phyloP scores from a whole-genome alignment of 2,329 filamentous ascomycete species.

The Triangularia verruculosa region DNA sequence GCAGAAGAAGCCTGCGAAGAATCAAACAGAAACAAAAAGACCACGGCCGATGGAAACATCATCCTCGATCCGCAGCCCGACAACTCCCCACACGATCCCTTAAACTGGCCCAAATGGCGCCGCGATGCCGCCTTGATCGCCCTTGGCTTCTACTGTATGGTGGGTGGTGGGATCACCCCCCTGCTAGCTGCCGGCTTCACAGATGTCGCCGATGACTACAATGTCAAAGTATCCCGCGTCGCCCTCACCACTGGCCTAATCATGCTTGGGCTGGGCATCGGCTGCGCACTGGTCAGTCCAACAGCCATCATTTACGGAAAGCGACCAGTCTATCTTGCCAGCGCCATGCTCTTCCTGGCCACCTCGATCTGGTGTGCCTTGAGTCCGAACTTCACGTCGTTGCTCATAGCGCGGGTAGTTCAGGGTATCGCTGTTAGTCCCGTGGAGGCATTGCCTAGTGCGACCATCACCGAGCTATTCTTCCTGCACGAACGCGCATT shows the following conservation, averaged over 20 bases:
- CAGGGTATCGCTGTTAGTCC: conserved; percentile 86
- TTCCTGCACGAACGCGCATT: conserved; percentile 93
- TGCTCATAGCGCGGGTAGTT: conserved; percentile 79
- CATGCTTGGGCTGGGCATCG: conserved; percentile 89
- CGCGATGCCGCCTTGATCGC: conserved; percentile 76
- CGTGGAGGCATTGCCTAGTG: conserved; percentile 87
- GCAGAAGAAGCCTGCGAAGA: conserved; percentile 40
- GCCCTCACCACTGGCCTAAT: conserved; percentile 87
- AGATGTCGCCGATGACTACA: conserved; percentile 64
- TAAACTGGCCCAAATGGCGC: conserved; percentile 86
- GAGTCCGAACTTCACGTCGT: conserved; percentile 76
- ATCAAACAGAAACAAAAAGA: conserved; percentile 62
- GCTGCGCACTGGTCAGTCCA: conserved; percentile 78
- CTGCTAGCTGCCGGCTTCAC: conserved; percentile 87
- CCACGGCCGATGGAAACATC: conserved; percentile 69
- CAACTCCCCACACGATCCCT: conserved; percentile 81
- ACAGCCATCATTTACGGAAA: conserved; percentile 92
- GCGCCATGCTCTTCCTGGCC: conserved; percentile 70
- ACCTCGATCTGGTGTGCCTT: conserved; percentile 81
- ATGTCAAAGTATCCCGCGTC: conserved; percentile 67
- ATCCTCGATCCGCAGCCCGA: conserved; percentile 91
- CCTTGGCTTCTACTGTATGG: conserved; percentile 86
- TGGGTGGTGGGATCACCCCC: conserved; percentile 92
- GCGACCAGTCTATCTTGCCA: conserved; percentile 79
- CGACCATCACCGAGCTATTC: conserved; percentile 93